Conservation (phyloP, 768 basidiomycete species). For the Rhodotorula sphaerocarpa region DNA sequence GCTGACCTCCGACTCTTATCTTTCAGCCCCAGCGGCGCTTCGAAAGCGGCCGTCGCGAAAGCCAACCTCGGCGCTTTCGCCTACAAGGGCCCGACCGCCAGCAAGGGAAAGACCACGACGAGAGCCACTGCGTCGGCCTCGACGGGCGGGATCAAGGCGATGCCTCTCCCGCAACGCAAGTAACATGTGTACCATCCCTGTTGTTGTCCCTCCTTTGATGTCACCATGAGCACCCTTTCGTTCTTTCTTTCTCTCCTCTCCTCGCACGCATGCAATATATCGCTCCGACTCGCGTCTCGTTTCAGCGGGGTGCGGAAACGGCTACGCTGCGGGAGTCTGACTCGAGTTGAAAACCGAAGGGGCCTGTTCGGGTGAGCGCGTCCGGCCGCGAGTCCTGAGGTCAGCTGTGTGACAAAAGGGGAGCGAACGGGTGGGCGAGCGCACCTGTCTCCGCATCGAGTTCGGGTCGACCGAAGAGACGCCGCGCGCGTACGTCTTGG, state of each 20-base stretch:
- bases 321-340: too few species aligned
- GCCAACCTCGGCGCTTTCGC: conserved; percentile 8
- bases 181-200: background rate
- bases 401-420: too few species aligned
- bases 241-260: background rate
- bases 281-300: background rate
- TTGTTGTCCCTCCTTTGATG: background rate
- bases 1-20: too few species aligned
- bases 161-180: conserved; percentile 10
- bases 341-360: too few species aligned
- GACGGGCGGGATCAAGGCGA: conserved; percentile 24
- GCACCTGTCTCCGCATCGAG: conserved; percentile 42
- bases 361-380: too few species aligned
- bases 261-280: background rate
- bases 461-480: conserved; percentile 70
- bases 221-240: too few species aligned
- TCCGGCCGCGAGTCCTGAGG: too few species aligned
- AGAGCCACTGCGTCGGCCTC: background rate
- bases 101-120: background rate
- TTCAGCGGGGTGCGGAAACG: too few species aligned
- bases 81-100: background rate
- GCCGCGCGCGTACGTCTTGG: conserved; percentile 79
- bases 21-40: too few species aligned
- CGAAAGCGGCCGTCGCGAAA: too few species aligned
- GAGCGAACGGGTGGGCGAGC: too few species aligned